phyloP scores from a whole-genome alignment of 2,329 filamentous ascomycete species.

The Trichophyton verrucosum region DNA sequence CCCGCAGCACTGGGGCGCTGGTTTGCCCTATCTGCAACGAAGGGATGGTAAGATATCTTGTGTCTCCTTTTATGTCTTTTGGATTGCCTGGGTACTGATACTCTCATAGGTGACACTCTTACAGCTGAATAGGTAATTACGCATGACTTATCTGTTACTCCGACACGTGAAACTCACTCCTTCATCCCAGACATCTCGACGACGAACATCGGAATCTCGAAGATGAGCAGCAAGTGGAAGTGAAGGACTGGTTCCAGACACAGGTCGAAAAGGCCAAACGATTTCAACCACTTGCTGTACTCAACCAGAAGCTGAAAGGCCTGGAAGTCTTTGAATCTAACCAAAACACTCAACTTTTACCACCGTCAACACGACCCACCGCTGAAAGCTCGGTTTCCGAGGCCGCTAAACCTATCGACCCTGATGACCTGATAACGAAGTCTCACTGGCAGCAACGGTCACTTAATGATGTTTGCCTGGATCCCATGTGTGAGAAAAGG shows the following conservation, averaged over 20 bases:
- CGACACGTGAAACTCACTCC: slow-evolving; percentile 15
- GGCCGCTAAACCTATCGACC: slow-evolving; percentile 45
- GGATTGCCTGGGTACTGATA: slow-evolving; percentile 6
- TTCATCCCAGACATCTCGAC: slow-evolving; percentile 55
- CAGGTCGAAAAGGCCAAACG: slow-evolving; percentile 87
- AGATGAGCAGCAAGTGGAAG: slow-evolving; percentile 78
- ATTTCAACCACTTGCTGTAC: slow-evolving; percentile 78
- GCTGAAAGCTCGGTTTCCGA: slow-evolving; percentile 18
- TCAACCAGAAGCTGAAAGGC: slow-evolving; percentile 88
- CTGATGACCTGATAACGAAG: slow-evolving; percentile 79
- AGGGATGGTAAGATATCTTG: slow-evolving; percentile 63
- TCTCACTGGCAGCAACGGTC: slow-evolving; percentile 77
- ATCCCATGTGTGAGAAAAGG: slow-evolving; percentile 70
- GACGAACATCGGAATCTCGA: slow-evolving; percentile 83
- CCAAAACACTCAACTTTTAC: slow-evolving; percentile 44
- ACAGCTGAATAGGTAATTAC: slow-evolving; percentile 63
- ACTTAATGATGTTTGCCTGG: slow-evolving; percentile 67
- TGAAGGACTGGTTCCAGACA: slow-evolving; percentile 93
- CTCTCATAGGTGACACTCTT: slow-evolving; percentile 63
- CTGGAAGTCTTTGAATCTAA: slow-evolving; percentile 92
- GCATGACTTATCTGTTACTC: slow-evolving; percentile 3
- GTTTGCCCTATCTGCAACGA: slow-evolving; percentile 97
- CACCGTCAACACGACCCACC: slow-evolving; percentile 19
- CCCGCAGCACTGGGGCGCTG: slow-evolving; percentile 48
- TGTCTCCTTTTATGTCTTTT: not conserved